Evolutionary conservation across 768 basidiomycete species (phyloP).

Genomic region (Pisolithus tinctorius): DNA sequence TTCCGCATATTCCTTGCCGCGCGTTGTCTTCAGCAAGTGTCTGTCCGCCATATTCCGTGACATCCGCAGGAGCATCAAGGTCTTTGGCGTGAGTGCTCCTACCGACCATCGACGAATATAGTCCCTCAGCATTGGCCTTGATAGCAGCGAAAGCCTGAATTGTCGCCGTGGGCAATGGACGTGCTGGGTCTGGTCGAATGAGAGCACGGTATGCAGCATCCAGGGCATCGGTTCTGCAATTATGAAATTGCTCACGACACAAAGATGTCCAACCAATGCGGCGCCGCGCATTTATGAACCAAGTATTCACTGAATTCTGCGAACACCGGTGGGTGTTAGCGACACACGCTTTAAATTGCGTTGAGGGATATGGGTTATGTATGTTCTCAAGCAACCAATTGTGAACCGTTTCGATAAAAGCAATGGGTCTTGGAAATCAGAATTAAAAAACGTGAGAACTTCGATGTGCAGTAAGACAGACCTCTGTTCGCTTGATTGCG

Average conservation of each 20-base stretch:
- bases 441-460: too few species aligned
- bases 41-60: conserved; percentile 10
- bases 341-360: conserved; percentile 24
- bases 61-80: conserved; percentile 25
- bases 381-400: conserved; percentile 41
- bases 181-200: conserved; percentile 9
- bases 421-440: not conserved
- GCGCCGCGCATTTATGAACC: conserved; percentile 45
- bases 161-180: conserved; percentile 5
- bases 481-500: too few species aligned
- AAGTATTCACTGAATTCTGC: conserved; percentile 31
- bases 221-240: conserved; percentile 15
- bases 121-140: conserved; percentile 18
- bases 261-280: conserved; percentile 49
- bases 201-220: conserved; percentile 24
- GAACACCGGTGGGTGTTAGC: conserved; percentile 16
- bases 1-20: too few species aligned
- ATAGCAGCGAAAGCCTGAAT: conserved; percentile 23
- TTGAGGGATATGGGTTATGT: conserved; percentile 46
- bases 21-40: not conserved
- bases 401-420: conserved; percentile 17
- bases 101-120: conserved; percentile 21
- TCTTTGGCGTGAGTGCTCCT: conserved; percentile 25
- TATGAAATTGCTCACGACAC: conserved; percentile 24
- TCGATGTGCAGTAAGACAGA: too few species aligned